phyloP scores from a whole-genome alignment of 768 basidiomycete species.

The Termitomyces sp. region DNA sequence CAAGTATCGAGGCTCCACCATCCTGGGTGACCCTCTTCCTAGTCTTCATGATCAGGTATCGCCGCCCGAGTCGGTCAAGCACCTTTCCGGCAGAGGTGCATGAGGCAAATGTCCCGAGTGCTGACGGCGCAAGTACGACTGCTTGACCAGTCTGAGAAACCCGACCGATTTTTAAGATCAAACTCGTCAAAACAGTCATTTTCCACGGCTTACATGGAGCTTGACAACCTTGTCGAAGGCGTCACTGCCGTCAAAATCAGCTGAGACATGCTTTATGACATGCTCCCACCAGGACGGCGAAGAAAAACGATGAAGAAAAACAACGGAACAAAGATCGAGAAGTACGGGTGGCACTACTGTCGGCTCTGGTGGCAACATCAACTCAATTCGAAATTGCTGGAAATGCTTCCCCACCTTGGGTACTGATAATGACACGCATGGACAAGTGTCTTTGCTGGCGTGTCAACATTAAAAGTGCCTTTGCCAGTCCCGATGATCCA shows the following conservation, averaged over 20 bases:
- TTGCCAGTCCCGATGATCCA: conserved; percentile 47
- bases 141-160: conserved; percentile 60
- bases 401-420: conserved; percentile 46
- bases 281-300: conserved; percentile 76
- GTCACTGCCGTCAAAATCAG: conserved; percentile 50
- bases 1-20: conserved; percentile 58
- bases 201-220: conserved; percentile 41
- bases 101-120: conserved; percentile 36
- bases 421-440: conserved; percentile 70
- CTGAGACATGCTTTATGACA: conserved; percentile 59
- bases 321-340: conserved; percentile 59
- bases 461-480: conserved; percentile 50
- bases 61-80: conserved; percentile 48
- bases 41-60: conserved; percentile 56
- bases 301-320: conserved; percentile 69
- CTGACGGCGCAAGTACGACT: conserved; percentile 62
- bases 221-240: conserved; percentile 63
- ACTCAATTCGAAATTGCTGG: not conserved
- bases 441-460: conserved; percentile 68
- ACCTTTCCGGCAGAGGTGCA: conserved; percentile 8
- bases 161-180: not conserved
- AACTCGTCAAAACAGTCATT: not conserved
- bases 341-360: conserved; percentile 66
- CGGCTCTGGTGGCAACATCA: conserved; percentile 41
- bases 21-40: conserved; percentile 56